Conservation (phyloP, 2,329 filamentous ascomycete genomes). For the Aspergillus thermomutatus region DNA sequence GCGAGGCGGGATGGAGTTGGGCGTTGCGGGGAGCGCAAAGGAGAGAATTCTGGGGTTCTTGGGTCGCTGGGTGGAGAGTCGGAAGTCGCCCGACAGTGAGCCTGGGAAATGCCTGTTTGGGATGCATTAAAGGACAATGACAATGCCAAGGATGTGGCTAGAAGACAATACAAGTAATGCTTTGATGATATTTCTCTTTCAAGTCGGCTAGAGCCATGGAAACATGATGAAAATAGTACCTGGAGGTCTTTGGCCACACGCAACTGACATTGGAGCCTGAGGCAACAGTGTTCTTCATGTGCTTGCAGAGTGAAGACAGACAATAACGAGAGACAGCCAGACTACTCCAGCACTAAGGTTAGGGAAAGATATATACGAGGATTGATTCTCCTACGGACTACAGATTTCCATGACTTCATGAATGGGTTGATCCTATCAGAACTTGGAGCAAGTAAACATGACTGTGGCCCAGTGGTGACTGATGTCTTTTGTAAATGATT, state of each 20-base stretch:
- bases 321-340: too few relatives aligned
- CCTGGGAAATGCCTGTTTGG: neutral
- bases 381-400: neutral
- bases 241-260: too few relatives aligned
- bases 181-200: too few relatives aligned
- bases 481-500: too few relatives aligned
- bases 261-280: too few relatives aligned
- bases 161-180: neutral
- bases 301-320: too few relatives aligned
- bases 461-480: neutral
- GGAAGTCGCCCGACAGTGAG: neutral
- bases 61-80: neutral
- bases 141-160: neutral
- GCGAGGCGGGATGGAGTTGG: neutral
- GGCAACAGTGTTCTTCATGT: neutral
- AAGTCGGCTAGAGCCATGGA: too few relatives aligned
- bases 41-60: neutral
- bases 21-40: neutral
- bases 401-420: neutral
- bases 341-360: too few relatives aligned
- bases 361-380: neutral
- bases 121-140: neutral
- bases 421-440: neutral
- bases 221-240: too few relatives aligned
- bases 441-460: neutral